These are phyloP conservation scores for Kuraishia piskuri DNA, from an alignment of 805 yeast genomes.

Conservation along the genomic window DNA sequence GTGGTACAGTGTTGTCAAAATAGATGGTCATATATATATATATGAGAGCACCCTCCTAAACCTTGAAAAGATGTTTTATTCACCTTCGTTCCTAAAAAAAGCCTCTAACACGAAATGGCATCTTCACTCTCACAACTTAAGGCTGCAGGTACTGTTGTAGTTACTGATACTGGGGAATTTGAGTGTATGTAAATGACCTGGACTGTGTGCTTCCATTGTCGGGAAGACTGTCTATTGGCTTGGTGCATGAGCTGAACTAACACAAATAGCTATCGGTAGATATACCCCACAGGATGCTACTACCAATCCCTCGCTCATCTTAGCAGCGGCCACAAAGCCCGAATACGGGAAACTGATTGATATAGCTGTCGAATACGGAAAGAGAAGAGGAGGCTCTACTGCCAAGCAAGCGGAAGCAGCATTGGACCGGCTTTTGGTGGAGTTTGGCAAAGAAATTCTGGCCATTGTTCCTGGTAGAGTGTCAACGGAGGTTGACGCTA, in stretches of 20 bases:
- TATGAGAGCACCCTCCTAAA: not conserved
- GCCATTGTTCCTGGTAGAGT: constrained; percentile 90
- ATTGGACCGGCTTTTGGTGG: constrained; percentile 75
- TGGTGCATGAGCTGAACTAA: too few relatives aligned
- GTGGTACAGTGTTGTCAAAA: not conserved
- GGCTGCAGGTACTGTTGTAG: constrained; percentile 82
- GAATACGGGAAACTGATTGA: constrained; percentile 76
- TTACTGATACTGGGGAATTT: constrained; percentile 92
- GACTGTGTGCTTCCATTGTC: too few relatives aligned
- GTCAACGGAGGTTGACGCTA: constrained; percentile 90
- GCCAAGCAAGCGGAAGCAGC: constrained; percentile 63
- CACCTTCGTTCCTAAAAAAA: not conserved
- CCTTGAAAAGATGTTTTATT: not conserved
- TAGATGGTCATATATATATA: not conserved
- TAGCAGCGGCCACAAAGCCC: constrained; percentile 79
- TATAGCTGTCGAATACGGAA: constrained; percentile 70
- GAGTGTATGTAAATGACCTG: constrained; percentile 40
- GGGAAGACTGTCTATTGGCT: too few relatives aligned
- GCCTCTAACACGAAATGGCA: constrained; percentile 15
- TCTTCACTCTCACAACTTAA: constrained; percentile 66
- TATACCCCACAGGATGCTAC: constrained; percentile 94
- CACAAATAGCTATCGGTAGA: constrained; percentile 53
- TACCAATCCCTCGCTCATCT: constrained; percentile 84
- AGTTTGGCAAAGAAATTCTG: constrained; percentile 80
- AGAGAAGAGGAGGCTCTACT: constrained; percentile 32